Evolutionary conservation across 1,284 basidiomycete species (phyloP), one percentile per base, ranked within the genome.

Genomic region (Sanghuangporus baumii): DNA sequence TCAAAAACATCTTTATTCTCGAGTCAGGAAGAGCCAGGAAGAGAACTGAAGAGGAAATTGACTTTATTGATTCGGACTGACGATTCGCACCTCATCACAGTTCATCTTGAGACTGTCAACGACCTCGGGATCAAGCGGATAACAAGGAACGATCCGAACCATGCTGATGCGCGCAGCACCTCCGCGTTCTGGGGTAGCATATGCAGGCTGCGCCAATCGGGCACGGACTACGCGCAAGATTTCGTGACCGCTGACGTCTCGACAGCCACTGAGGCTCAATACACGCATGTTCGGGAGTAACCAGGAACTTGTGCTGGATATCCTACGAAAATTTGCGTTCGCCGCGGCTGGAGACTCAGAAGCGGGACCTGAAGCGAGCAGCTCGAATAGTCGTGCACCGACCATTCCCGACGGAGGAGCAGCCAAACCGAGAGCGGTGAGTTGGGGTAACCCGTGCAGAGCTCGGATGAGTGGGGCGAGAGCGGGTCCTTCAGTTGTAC

Each of bases 201-300:
- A 18, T 20, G 55, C 14, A 12, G 43, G 26, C n/a, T 34, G 57
- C 4, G 36, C 38, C 14, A 23, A 20, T 12, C 73, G 67, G 43
- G 73, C 70, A 38, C 58, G 55, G 3, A 71, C 73, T 37, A 73
- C 69, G 23, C 69, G 68, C 3, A 74, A 62, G 38, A 75, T 55
- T 61, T 74, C 74, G 63, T 74, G 71, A 6, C 74, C 74, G 3
- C 70, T 70, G 14, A 75, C 65, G 62, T 74, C 74, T 6, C 69
- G 62, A 57, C 71, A 75, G 36, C 68, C 69, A 60, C 70, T 71
- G 18, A 75, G 41, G 55, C 69, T 71, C 14, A 75, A 66, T 2
- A 72, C 74, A 52, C 72, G 67, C 20, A 75, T 64, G 20, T 66
- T 65, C 23, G 74, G 74, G 11, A 74, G 67, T 1, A 75, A 66